Conservation (phyloP, 23 red algal genomes). For the Gracilaria gracilis region DNA sequence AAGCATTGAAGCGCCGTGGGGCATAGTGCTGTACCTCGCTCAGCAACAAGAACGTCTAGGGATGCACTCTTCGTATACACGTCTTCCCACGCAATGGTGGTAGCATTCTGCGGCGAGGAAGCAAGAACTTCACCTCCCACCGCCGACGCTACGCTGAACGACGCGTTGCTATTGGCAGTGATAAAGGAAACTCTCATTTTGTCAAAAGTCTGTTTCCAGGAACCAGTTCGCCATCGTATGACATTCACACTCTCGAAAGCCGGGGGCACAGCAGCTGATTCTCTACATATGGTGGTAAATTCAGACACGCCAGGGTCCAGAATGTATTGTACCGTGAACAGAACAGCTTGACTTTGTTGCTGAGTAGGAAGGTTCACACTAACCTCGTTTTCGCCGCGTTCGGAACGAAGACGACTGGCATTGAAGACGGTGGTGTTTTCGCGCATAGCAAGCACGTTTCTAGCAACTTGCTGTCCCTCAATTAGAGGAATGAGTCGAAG, state of each 20-base stretch:
- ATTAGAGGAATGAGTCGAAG: constrained; percentile 17
- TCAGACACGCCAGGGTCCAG: neutral
- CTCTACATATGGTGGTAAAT: constrained; percentile 17
- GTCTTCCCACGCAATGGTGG: neutral
- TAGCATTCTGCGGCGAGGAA: neutral
- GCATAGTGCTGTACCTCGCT: constrained; percentile 4
- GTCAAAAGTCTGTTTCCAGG: constrained; percentile 39
- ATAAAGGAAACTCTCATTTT: constrained; percentile 13
- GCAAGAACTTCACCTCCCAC: neutral
- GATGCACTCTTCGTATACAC: neutral
- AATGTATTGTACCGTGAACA: constrained; percentile 28
- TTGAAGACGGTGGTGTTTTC: neutral
- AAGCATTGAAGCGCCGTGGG: neutral
- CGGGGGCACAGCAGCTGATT: neutral
- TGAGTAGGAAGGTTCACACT: constrained; percentile 13
- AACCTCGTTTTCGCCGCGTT: constrained; percentile 5
- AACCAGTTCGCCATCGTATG: constrained; percentile 32
- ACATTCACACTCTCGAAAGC: neutral
- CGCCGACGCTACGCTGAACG: neutral
- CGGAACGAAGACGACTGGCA: neutral
- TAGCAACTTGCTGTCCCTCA: constrained; percentile 13
- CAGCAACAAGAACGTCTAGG: neutral
- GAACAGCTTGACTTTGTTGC: neutral
- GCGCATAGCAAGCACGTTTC: constrained; percentile 13
- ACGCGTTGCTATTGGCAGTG: constrained; percentile 19